phyloP scores from a whole-genome alignment of 306 rosid genomes.

The barrel medic (Medicago truncatula) region DNA sequence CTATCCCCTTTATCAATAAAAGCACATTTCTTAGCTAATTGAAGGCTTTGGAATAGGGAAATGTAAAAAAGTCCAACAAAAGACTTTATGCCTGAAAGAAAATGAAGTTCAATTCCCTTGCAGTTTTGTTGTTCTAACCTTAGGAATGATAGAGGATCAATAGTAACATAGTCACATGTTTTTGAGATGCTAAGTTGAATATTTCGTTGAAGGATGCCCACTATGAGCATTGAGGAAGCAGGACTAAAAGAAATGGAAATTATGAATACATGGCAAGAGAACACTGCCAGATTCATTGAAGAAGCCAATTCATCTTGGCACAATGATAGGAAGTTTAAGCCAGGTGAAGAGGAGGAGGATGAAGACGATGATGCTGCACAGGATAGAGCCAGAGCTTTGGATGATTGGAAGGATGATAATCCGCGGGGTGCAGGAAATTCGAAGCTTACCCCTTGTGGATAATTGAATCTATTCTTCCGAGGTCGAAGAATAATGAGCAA shows the following conservation, averaged over 20 bases:
- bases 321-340: slow-evolving; percentile 67
- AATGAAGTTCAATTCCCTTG: slow-evolving; percentile 16
- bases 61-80: background rate
- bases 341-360: slow-evolving; percentile 62
- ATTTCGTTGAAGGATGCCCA: slow-evolving; percentile 75
- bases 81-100: slow-evolving; percentile 9
- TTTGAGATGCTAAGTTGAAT: slow-evolving; percentile 45
- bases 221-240: slow-evolving; percentile 99
- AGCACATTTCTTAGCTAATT: slow-evolving; percentile 9
- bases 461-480: slow-evolving; percentile 25
- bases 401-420: slow-evolving; percentile 99
- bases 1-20: slow-evolving; percentile 18
- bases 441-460: slow-evolving; percentile 96
- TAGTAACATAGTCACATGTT: background rate
- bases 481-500: background rate
- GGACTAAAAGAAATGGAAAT: slow-evolving; percentile 95
- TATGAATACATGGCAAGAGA: slow-evolving; percentile 97
- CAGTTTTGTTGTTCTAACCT: slow-evolving; percentile 11
- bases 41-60: slow-evolving; percentile 12
- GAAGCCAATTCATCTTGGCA: slow-evolving; percentile 91
- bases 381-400: slow-evolving; percentile 91
- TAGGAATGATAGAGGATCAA: background rate
- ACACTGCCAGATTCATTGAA: slow-evolving; percentile 70
- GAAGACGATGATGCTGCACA: slow-evolving; percentile 90
- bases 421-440: slow-evolving; percentile 94